These are phyloP conservation scores for Aspergillus felis DNA, from an alignment of 2,329 filamentous ascomycete genomes.

Conservation along the genomic window DNA sequence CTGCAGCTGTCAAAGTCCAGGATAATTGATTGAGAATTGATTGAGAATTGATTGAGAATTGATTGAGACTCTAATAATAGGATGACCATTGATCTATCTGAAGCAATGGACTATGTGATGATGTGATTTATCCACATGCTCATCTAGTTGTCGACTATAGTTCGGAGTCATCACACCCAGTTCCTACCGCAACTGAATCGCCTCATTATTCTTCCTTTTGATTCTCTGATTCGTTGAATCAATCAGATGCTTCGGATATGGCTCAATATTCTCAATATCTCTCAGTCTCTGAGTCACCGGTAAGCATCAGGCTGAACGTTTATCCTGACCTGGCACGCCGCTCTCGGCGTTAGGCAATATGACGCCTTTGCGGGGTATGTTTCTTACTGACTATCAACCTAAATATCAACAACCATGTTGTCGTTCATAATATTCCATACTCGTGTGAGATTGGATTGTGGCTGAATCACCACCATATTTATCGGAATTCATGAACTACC, in stretches of 20 bases:
- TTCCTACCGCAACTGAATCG: neutral
- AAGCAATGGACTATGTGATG: conserved; percentile 13
- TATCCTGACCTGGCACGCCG: neutral
- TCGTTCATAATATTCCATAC: neutral
- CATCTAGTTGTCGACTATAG: neutral
- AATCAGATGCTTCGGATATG: neutral
- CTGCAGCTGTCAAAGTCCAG: neutral
- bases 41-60: neutral
- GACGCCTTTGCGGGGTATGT: neutral
- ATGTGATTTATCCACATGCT: conserved; percentile 12
- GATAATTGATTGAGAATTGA: neutral
- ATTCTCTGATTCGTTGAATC: neutral
- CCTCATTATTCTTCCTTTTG: neutral
- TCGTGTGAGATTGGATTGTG: neutral
- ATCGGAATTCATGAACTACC: neutral
- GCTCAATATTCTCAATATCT: no score
- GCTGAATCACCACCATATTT: neutral
- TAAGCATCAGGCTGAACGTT: neutral
- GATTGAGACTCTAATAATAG: neutral
- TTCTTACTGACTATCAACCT: neutral
- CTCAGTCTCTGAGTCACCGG: neutral
- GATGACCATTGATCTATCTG: conserved; percentile 1
- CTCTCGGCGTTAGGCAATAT: neutral
- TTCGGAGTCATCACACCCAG: neutral
- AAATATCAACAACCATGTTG: conserved; percentile 17